Evolutionary conservation across 495 filamentous ascomycete species (phyloP).

Genomic region (Penicillium waksmanii): DNA sequence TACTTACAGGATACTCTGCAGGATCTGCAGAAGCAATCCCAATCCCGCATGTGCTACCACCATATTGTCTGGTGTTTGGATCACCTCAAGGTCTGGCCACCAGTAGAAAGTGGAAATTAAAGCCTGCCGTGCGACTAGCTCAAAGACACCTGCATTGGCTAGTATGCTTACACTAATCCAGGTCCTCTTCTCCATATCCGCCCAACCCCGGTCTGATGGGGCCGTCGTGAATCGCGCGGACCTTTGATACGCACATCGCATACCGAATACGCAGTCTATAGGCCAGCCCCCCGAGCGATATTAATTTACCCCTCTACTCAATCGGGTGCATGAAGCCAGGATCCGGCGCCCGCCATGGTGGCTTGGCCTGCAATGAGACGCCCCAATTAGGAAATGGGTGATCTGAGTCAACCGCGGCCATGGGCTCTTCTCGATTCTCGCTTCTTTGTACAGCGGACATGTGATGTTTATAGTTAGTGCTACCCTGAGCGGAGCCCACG

Average conservation of each 20-base stretch:
- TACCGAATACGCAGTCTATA: conserved; percentile 3
- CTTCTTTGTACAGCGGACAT: conserved; percentile 20
- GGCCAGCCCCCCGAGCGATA: conserved; percentile 5
- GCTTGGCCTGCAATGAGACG: conserved; percentile 22
- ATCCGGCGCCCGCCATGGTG: conserved; percentile 15
- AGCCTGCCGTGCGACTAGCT: conserved; percentile 6
- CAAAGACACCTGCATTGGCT: conserved; percentile 1
- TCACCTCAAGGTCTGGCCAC: not conserved
- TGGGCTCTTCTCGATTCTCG: conserved; percentile 6
- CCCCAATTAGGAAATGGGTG: conserved; percentile 12
- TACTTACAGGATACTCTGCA: conserved; percentile 4
- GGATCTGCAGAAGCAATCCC: not conserved
- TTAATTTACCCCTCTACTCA: conserved; percentile 6
- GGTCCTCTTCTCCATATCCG: not conserved
- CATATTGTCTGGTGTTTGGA: not conserved
- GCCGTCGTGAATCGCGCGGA: not conserved
- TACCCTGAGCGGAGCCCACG: conserved; percentile 18
- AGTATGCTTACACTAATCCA: not conserved
- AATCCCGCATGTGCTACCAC: not conserved
- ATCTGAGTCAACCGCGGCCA: conserved; percentile 28
- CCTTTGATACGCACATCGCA: not conserved
- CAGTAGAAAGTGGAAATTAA: conserved; percentile 9
- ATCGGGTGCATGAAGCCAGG: conserved; percentile 12
- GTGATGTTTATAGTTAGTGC: conserved; percentile 24
- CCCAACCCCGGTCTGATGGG: not conserved